A percentile compares a stretch with the other conserved stretches of the same genome.
These are phyloP conservation scores for Atkinsonella hypoxylon DNA, from an alignment of 2,329 filamentous ascomycete genomes.

Conservation along the genomic window DNA sequence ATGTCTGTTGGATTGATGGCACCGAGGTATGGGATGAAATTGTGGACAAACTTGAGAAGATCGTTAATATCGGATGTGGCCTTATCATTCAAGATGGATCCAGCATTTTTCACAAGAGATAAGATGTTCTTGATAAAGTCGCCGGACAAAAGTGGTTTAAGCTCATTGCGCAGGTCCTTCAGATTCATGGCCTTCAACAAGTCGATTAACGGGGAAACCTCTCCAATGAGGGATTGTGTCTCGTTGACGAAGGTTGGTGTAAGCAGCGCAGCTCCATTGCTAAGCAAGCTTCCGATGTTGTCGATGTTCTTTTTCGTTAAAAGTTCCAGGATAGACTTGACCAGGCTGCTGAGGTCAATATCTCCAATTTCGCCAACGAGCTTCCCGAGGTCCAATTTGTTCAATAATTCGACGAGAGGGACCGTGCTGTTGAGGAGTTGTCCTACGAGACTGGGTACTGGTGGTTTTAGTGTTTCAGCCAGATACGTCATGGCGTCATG, in stretches of 20 bases:
- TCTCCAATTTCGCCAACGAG: constrained; percentile 20
- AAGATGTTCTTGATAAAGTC: constrained; percentile 17
- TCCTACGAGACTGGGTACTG: constrained; percentile 20
- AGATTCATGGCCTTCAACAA: constrained; percentile 22
- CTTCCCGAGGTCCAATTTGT: constrained; percentile 22
- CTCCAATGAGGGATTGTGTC: constrained; percentile 21
- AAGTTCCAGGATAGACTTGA: constrained; percentile 19
- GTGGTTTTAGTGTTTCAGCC: constrained; percentile 24
- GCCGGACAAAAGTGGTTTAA: constrained; percentile 15
- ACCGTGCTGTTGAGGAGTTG: constrained; percentile 15
- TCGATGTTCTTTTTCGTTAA: constrained; percentile 20
- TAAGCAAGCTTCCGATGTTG: constrained; percentile 22
- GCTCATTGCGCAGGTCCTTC: constrained; percentile 16
- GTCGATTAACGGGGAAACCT: constrained; percentile 20
- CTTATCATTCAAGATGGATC: too few species aligned
- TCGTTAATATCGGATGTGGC: too few species aligned
- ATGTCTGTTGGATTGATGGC: too few species aligned
- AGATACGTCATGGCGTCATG: constrained; percentile 31
- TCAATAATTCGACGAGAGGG: constrained; percentile 18
- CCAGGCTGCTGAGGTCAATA: constrained; percentile 19
- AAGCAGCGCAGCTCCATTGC: constrained; percentile 25
- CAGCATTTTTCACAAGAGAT: constrained; percentile 9
- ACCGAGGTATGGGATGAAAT: too few species aligned
- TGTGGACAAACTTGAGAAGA: too few species aligned
- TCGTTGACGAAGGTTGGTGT: constrained; percentile 21